phyloP scores from a whole-genome alignment of 1,139 yeast genomes.

The Debaryomyces fabryi region DNA sequence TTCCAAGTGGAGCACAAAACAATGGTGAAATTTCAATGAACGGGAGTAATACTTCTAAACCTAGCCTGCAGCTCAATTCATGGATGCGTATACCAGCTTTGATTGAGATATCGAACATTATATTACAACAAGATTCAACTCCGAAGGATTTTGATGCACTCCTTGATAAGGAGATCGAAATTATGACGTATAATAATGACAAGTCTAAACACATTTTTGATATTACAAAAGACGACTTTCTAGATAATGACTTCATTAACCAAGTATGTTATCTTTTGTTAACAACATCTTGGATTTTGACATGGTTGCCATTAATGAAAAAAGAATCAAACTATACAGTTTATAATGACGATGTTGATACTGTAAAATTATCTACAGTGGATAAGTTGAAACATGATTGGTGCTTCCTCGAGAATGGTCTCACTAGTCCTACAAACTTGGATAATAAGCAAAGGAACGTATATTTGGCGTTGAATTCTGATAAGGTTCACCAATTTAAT shows the following conservation, averaged over 20 bases:
- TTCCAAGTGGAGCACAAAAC: slow-evolving; percentile 1
- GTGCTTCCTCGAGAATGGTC: slow-evolving; percentile 57
- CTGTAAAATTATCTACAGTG: slow-evolving; percentile 30
- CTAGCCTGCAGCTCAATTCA: slow-evolving; percentile 35
- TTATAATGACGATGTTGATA: slow-evolving; percentile 28
- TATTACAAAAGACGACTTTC: slow-evolving; percentile 43
- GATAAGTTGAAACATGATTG: slow-evolving; percentile 57
- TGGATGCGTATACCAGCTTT: slow-evolving; percentile 49
- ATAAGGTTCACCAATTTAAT: slow-evolving; percentile 51
- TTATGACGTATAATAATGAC: slow-evolving; percentile 33
- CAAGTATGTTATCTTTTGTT: slow-evolving; percentile 51
- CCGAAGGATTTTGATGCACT: slow-evolving; percentile 17
- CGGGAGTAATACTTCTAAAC: slow-evolving; percentile 16
- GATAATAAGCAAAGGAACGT: slow-evolving; percentile 28
- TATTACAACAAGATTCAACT: slow-evolving; percentile 21
- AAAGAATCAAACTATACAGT: slow-evolving; percentile 41
- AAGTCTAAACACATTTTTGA: slow-evolving; percentile 23
- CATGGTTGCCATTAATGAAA: slow-evolving; percentile 58
- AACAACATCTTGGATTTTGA: slow-evolving; percentile 50
- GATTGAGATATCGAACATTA: slow-evolving; percentile 33
- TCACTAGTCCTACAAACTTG: slow-evolving; percentile 25
- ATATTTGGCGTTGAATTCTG: slow-evolving; percentile 39
- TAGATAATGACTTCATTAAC: slow-evolving; percentile 49
- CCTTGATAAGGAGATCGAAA: slow-evolving; percentile 37
- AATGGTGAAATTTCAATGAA: slow-evolving; percentile 2